Percentiles rank a stretch among this genome's conserved stretches.
Conservation (phyloP, 108 stramenopile genomes). For the Fragilariopsis cylindrus region DNA sequence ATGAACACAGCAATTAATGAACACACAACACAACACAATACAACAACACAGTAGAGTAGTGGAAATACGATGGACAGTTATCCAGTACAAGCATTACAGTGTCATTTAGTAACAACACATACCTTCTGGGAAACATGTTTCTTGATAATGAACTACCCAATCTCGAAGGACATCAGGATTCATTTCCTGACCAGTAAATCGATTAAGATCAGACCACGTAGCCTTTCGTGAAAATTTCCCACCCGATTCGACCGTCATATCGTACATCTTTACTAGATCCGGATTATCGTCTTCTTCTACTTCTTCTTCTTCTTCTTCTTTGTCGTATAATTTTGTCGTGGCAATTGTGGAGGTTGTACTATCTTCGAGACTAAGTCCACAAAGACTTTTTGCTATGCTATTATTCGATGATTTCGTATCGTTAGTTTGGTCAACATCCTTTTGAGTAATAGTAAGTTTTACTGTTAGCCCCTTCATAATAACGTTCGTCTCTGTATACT, state of each 20-base stretch:
- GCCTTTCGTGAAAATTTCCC: conserved; percentile 38
- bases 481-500: not conserved
- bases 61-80: too few relatives aligned
- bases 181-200: conserved; percentile 21
- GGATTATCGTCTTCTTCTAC: not conserved
- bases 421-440: not conserved
- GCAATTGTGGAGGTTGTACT: too few relatives aligned
- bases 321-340: too few relatives aligned
- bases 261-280: not conserved
- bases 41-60: too few relatives aligned
- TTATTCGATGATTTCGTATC: too few relatives aligned
- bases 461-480: not conserved
- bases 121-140: conserved; percentile 21
- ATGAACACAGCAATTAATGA: too few relatives aligned
- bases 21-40: too few relatives aligned
- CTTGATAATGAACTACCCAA: conserved; percentile 23
- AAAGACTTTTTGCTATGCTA: too few relatives aligned
- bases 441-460: conserved; percentile 7
- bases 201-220: conserved; percentile 19
- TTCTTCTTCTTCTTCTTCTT: not conserved
- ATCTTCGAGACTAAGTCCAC: too few relatives aligned
- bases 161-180: conserved; percentile 22
- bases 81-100: too few relatives aligned
- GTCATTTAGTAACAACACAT: not conserved
- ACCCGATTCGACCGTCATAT: conserved; percentile 18